Evolutionary conservation across 73 alveolate species (phyloP).

Genomic region (Symbiodinium natans): DNA sequence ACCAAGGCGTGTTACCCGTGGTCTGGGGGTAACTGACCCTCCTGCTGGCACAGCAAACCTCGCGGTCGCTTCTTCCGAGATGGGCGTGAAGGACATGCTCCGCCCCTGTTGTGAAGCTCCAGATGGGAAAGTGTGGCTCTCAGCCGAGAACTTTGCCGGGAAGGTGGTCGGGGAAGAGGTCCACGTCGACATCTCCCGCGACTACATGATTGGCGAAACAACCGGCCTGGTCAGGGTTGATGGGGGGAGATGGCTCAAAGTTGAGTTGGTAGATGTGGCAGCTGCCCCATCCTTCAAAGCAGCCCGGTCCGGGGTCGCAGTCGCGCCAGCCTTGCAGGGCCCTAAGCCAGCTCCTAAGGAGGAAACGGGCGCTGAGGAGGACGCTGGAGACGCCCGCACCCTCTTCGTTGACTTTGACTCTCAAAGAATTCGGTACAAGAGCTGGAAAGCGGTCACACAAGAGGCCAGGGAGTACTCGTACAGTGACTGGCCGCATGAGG

Average conservation of each 20-base stretch:
- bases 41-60: not conserved
- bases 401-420: not conserved
- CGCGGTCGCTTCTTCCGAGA: not conserved
- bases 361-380: not conserved
- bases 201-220: not conserved
- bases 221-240: constrained; percentile 2
- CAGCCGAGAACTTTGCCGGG: not conserved
- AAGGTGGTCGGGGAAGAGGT: not conserved
- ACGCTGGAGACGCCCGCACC: no score
- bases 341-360: not conserved
- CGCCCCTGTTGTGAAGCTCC: not conserved
- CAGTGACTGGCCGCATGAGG: constrained; percentile 56
- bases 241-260: constrained; percentile 16
- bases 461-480: not conserved
- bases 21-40: not conserved
- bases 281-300: not conserved
- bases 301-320: not conserved
- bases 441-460: not conserved
- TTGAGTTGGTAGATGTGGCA: not conserved
- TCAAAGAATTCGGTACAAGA: not conserved
- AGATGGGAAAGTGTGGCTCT: not conserved
- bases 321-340: not conserved
- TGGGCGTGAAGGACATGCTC: not conserved
- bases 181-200: not conserved
- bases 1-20: not conserved